Evolutionary conservation across 257 asterid species (phyloP).

Genomic region (Gentiana dahurica): DNA sequence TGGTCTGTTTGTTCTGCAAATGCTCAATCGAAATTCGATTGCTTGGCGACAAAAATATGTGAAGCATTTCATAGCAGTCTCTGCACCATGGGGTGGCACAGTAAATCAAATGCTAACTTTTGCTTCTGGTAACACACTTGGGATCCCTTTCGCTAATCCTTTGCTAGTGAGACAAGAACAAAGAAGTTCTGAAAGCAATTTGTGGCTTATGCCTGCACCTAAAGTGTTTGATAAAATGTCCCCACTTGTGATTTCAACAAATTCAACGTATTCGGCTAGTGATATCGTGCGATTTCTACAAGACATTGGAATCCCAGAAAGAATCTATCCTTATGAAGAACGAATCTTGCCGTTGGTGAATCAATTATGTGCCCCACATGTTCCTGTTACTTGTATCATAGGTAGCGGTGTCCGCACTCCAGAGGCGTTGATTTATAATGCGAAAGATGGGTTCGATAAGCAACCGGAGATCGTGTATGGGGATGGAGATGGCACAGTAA

Average conservation of each 20-base stretch:
- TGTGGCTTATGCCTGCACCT: slow-evolving; percentile 78
- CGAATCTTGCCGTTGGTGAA: slow-evolving; percentile 54
- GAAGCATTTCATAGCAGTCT: slow-evolving; percentile 58
- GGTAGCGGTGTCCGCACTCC: slow-evolving; percentile 58
- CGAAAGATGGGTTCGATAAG: slow-evolving; percentile 45
- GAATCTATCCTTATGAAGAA: slow-evolving; percentile 40
- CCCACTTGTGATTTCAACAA: slow-evolving; percentile 31
- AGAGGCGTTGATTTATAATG: slow-evolving; percentile 36
- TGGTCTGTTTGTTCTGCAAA: slow-evolving; percentile 48
- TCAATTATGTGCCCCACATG: slow-evolving; percentile 21
- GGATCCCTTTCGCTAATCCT: slow-evolving; percentile 67
- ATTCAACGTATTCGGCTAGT: slow-evolving; percentile 26
- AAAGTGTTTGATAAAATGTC: slow-evolving; percentile 20
- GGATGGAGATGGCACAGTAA: slow-evolving; percentile 89
- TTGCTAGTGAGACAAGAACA: slow-evolving; percentile 58
- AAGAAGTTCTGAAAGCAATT: slow-evolving; percentile 54
- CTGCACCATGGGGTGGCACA: slow-evolving; percentile 95
- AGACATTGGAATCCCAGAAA: slow-evolving; percentile 55
- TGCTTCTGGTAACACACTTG: slow-evolving; percentile 60
- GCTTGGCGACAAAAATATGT: slow-evolving; percentile 49
- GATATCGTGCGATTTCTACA: slow-evolving; percentile 39
- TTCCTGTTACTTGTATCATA: slow-evolving; percentile 51
- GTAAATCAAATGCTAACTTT: slow-evolving; percentile 58
- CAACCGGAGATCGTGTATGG: slow-evolving; percentile 54
- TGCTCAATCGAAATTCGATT: slow-evolving; percentile 39